Percentiles rank a stretch among this genome's conserved stretches.
Evolutionary conservation across 2,329 filamentous ascomycete species (phyloP).

Genomic region (Aspergillus chevalieri): DNA sequence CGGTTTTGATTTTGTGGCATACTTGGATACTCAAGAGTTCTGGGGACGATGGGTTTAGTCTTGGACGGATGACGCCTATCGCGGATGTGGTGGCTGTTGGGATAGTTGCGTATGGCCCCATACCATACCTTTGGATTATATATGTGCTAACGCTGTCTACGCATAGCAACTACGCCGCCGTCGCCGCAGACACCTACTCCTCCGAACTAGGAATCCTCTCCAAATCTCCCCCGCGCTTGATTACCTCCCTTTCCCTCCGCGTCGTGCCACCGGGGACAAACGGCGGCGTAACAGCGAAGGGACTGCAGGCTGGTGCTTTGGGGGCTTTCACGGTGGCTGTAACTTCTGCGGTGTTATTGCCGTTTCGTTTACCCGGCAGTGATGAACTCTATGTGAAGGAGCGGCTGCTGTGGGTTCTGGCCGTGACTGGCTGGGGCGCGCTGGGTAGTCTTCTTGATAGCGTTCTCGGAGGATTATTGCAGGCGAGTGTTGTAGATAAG

Average conservation of each 20-base stretch:
- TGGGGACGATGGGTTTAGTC: slow-evolving; percentile 33
- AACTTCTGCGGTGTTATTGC: slow-evolving; percentile 61
- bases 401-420: slow-evolving; percentile 44
- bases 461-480: slow-evolving; percentile 74
- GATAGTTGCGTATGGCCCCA: slow-evolving; percentile 32
- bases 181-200: slow-evolving; percentile 87
- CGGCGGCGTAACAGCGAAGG: slow-evolving; percentile 74
- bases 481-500: slow-evolving; percentile 79
- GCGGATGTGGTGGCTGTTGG: slow-evolving; percentile 36
- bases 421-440: slow-evolving; percentile 65
- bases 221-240: slow-evolving; percentile 67
- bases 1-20: slow-evolving; percentile 54
- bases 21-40: slow-evolving; percentile 33
- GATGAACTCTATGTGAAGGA: slow-evolving; percentile 45
- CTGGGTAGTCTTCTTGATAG: slow-evolving; percentile 82
- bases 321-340: slow-evolving; percentile 67
- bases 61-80: slow-evolving; percentile 18
- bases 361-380: slow-evolving; percentile 51
- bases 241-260: slow-evolving; percentile 71
- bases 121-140: neutral
- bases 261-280: slow-evolving; percentile 87
- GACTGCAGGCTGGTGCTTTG: slow-evolving; percentile 65
- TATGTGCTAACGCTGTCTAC: neutral
- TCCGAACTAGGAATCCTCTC: slow-evolving; percentile 93
- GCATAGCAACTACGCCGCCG: slow-evolving; percentile 74